Percentiles rank a stretch among this genome's conserved stretches.
Evolutionary conservation across 1,284 basidiomycete species (phyloP).

Genomic region (Trametes polyzona): DNA sequence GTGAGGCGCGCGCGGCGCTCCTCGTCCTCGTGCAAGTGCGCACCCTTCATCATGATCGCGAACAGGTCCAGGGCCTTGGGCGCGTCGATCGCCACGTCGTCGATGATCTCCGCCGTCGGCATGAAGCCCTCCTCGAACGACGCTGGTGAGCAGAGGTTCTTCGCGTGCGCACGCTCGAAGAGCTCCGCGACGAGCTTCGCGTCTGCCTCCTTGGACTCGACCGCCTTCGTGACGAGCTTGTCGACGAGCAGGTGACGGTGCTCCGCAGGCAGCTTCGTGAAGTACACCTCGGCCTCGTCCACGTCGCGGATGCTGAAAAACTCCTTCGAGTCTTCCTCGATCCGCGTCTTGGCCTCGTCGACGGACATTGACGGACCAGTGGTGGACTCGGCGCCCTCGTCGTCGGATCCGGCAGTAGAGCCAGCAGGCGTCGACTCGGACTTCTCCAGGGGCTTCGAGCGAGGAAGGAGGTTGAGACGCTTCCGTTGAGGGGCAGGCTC

Average conservation of each 20-base stretch:
- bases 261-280: constrained; percentile 67
- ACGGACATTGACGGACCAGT: constrained; percentile 69
- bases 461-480: constrained; percentile 71
- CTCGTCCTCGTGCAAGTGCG: constrained; percentile 65
- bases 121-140: constrained; percentile 70
- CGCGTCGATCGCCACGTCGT: constrained; percentile 88
- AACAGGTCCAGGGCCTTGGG: constrained; percentile 84
- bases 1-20: constrained; percentile 57
- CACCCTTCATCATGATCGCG: constrained; percentile 72
- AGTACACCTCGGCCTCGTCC: constrained; percentile 86
- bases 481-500: constrained; percentile 61
- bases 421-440: constrained; percentile 54
- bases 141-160: constrained; percentile 55
- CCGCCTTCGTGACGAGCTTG: constrained; percentile 68
- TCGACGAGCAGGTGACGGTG: constrained; percentile 73
- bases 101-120: constrained; percentile 73
- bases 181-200: constrained; percentile 77
- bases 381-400: constrained; percentile 48
- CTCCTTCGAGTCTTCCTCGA: constrained; percentile 80
- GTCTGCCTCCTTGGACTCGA: constrained; percentile 86
- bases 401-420: constrained; percentile 57
- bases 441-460: constrained; percentile 54
- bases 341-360: constrained; percentile 76
- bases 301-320: constrained; percentile 79
- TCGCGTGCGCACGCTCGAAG: constrained; percentile 60